A percentile compares a stretch with the other conserved stretches of the same genome.
phyloP scores from a whole-genome alignment of 2,329 filamentous ascomycete genomes.

The Fusarium sp. region DNA sequence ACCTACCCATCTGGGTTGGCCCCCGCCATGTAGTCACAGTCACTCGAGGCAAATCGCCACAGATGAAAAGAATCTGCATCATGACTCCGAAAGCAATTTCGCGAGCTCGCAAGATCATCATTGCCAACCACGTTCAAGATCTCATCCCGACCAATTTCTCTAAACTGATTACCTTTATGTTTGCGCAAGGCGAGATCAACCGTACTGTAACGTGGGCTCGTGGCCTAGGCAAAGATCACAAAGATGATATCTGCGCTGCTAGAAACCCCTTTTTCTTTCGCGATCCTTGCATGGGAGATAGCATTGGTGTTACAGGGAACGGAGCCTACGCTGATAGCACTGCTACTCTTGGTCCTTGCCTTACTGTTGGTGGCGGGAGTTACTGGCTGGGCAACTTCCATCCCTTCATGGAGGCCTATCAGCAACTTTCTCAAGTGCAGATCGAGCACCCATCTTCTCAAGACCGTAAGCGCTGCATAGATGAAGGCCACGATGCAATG shows the following conservation, averaged over 20 bases:
- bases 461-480: slow-evolving; percentile 55
- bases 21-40: slow-evolving; percentile 57
- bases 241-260: slow-evolving; percentile 58
- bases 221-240: slow-evolving; percentile 54
- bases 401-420: slow-evolving; percentile 57
- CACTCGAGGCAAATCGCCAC: slow-evolving; percentile 53
- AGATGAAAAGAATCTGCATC: slow-evolving; percentile 56
- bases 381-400: slow-evolving; percentile 62
- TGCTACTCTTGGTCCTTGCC: slow-evolving; percentile 58
- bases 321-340: slow-evolving; percentile 53
- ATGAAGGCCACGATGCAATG: slow-evolving; percentile 56
- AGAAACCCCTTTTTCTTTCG: slow-evolving; percentile 60
- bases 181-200: slow-evolving; percentile 55
- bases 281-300: slow-evolving; percentile 61
- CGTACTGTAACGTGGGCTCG: slow-evolving; percentile 56
- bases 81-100: slow-evolving; percentile 55
- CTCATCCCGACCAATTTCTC: slow-evolving; percentile 55
- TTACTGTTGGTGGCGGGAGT: slow-evolving; percentile 54
- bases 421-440: slow-evolving; percentile 45
- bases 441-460: slow-evolving; percentile 59
- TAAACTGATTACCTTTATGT: slow-evolving; percentile 53
- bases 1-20: slow-evolving; percentile 59
- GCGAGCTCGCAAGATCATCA: slow-evolving; percentile 55
- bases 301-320: slow-evolving; percentile 55
- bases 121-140: slow-evolving; percentile 58